phyloP scores from a whole-genome alignment of 306 rosid genomes.

The Trichosanthes cucumerina region DNA sequence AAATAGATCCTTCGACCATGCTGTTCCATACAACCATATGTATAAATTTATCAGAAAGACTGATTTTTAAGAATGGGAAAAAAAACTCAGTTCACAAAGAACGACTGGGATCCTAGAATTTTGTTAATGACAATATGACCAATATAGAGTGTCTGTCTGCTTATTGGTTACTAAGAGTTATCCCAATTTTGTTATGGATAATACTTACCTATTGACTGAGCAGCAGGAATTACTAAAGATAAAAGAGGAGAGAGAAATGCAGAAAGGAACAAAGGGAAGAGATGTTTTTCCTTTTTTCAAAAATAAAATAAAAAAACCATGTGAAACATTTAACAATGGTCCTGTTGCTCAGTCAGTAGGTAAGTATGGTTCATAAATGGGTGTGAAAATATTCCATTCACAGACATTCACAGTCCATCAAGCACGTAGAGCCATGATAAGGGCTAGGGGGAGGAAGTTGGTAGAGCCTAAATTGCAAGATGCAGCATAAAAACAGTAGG shows the following conservation, averaged over 20 bases:
- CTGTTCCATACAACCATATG: conserved; percentile 58
- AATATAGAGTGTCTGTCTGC: not conserved
- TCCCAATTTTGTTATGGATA: not conserved
- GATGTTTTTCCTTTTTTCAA: not conserved
- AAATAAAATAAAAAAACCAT: not conserved
- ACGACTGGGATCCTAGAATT: not conserved
- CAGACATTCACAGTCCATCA: not conserved
- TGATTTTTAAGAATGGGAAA: not conserved
- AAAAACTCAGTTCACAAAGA: not conserved
- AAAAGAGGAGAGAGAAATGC: not conserved
- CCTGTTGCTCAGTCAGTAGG: not conserved
- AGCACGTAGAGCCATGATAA: not conserved
- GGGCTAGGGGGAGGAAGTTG: not conserved
- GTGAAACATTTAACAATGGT: not conserved
- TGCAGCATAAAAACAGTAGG: not conserved
- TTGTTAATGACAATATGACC: not conserved
- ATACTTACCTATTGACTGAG: not conserved
- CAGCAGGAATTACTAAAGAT: not conserved
- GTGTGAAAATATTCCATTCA: not conserved
- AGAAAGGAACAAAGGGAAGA: not conserved
- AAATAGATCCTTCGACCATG: conserved; percentile 49
- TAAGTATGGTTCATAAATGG: not conserved
- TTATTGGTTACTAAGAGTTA: not conserved
- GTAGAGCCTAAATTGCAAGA: not conserved
- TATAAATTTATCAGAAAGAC: not conserved